phyloP scores from a whole-genome alignment of 257 asterid species.

The Penstemon eatonii region DNA sequence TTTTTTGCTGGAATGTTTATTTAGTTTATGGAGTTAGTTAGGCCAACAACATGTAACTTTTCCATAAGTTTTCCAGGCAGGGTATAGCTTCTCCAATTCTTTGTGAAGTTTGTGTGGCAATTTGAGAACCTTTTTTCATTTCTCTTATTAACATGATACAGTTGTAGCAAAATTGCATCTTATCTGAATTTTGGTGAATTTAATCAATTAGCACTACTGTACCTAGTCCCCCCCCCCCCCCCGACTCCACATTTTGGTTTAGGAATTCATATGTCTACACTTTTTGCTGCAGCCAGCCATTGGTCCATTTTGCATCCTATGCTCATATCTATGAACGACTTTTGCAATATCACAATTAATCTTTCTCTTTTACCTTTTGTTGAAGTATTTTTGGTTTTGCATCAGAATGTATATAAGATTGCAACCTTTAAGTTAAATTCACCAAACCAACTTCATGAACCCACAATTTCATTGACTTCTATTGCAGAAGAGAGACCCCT shows the following conservation, averaged over 20 bases:
- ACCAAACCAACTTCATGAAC: conserved; percentile 19
- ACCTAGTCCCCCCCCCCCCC: too few species aligned
- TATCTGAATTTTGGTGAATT: not conserved
- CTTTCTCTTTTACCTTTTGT: not conserved
- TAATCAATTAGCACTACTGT: too few species aligned
- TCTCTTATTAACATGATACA: not conserved
- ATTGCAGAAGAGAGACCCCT: conserved; percentile 18
- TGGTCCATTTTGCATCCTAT: too few species aligned
- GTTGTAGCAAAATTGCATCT: not conserved
- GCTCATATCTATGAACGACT: not conserved
- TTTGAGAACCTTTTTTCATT: not conserved
- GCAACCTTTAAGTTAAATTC: not conserved
- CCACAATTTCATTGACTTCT: conserved; percentile 3
- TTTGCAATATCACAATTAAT: too few species aligned
- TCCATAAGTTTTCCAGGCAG: not conserved
- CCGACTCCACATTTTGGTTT: too few species aligned
- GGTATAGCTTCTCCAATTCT: not conserved
- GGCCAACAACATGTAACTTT: not conserved
- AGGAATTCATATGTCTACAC: not conserved
- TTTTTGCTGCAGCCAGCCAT: not conserved
- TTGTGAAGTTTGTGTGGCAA: not conserved
- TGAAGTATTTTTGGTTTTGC: not conserved
- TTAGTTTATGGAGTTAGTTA: not conserved
- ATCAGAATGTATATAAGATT: not conserved
- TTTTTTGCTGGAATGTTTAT: not conserved